Base-by-base conservation (phyloP, 2,329 filamentous ascomycete species). In the Moelleriella libera region DNA sequence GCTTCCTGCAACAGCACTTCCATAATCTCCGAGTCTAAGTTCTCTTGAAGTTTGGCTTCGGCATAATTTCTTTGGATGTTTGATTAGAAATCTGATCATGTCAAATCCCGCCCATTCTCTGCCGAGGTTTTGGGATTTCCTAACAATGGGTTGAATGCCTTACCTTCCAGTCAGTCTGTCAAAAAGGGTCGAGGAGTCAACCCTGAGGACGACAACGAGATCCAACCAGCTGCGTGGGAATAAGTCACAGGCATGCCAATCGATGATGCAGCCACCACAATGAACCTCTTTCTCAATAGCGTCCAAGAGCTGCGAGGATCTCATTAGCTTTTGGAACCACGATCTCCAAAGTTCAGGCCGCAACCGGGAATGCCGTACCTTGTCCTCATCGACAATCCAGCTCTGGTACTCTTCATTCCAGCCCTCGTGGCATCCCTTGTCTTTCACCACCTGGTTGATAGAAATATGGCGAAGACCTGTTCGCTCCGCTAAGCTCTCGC, bases 201-300 rank as follows among this genome's bases (percentile, higher is more conserved):
- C 87, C 43, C 92, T 76, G 52, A 98, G 66, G 48, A 98, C 92
- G 5, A 97, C 85, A 1, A 98, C 89, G 2, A 98, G 76, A 63
- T 98, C 92, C 60, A 98, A 84, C 87, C 89, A 94, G 59, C 84
- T 84, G 61, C 85, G 82, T 2, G 92, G 92, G 60, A 97, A 97
- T 28, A 97, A 68, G 58, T 97, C 92, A 68, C 90, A 97, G 2
- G 89, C 90, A 67, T 98, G 92, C 90, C 92, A 98, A 68, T 98
- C 92, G 59, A 98, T 85, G 56, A 98, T 80, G 64, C 80, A 86
- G 21, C 92, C 92, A 49, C 90, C 90, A 21, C 76, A 68, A 52
- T 82, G 76, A 40, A 86, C 75, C 51, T 92, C 83, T 48, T 85
- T 77, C 67, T 97, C 92, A 49, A 98, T 83, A 44, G 85, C 79